Base-by-base conservation (phyloP, 192 early-diverging fungal genomes). In the Backusella psychrophila region DNA sequence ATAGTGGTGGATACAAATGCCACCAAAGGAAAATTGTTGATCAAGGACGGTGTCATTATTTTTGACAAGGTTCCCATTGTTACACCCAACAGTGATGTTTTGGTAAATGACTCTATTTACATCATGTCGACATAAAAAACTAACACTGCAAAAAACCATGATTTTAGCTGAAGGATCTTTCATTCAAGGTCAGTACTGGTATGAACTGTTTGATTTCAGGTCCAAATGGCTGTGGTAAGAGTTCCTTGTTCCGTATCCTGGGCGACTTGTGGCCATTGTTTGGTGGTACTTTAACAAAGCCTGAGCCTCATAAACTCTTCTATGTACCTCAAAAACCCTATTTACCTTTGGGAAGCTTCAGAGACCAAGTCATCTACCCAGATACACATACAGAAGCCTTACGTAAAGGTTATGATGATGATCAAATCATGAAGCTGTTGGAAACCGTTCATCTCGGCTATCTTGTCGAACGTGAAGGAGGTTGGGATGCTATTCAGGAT, bases 321-420 rank as follows among this genome's bases (percentile, higher is more conserved):
- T 96, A 96, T 82, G 91, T 96, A 5, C 94, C 94, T n/a, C 94
- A 96, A 75, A 91, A 93, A 53, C 94, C 94, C 7, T 96, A 96
- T 77, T 82, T 96, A 52, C 87, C 93, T 21, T 52, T 93, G 39
- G 93, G 94, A 9, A 94, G 91, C 2, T 86, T 96, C 77, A 85
- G 94, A 41, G 94, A 95, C 80, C 93, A 94, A 71, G 85, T 96
- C 11, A 96, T 94, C 68, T 96, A 96, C 75, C 94, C 94, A 7
- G 89, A 95, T 82, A 94, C 91, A n/a, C 83, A 81, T 72, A 74
- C 77, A 35, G 88, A 94, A 44, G 92, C 94, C 77, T 41, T 78
- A 19, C 74, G 67, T 2, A 87, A 86, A 35, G 90, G 89, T 0
- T 87, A 84, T 71, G 86, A 88, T 29, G 94, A 96, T 78, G 83